A percentile compares a stretch with the other conserved stretches of the same genome.
phyloP scores from a whole-genome alignment of 2,329 filamentous ascomycete species.

The Cryphonectria nitschkei region DNA sequence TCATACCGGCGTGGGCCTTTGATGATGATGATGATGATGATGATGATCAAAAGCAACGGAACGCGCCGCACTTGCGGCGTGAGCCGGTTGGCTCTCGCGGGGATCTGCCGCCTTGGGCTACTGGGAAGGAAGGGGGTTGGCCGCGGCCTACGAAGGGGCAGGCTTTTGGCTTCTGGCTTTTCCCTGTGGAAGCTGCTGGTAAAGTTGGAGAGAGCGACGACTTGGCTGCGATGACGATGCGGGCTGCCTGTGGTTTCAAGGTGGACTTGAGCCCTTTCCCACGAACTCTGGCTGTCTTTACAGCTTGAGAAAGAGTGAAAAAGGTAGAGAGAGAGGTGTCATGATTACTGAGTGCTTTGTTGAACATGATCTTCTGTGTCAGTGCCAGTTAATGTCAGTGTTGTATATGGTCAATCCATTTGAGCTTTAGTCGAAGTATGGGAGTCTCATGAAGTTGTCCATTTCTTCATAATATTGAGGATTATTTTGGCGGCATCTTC shows the following conservation, averaged over 20 bases:
- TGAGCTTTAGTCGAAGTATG: too few relatives aligned
- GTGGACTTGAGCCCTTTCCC: conserved; percentile 18
- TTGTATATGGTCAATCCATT: not conserved
- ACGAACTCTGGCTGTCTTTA: conserved; percentile 10
- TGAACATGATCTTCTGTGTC: not conserved
- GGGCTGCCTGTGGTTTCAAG: not conserved
- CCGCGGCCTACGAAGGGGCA: not conserved
- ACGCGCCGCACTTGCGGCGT: too few relatives aligned
- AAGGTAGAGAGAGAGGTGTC: not conserved
- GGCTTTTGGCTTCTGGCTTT: conserved; percentile 22
- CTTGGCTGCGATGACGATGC: conserved; percentile 12
- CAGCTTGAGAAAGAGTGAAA: too few relatives aligned
- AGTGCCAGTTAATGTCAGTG: not conserved
- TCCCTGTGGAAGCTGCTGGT: conserved; percentile 18
- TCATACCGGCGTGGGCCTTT: not conserved
- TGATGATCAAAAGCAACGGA: not conserved
- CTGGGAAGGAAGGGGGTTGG: not conserved
- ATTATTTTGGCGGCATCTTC: too few relatives aligned
- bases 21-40: too few relatives aligned
- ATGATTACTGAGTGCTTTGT: not conserved
- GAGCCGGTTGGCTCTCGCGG: not conserved
- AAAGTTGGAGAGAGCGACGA: conserved; percentile 13
- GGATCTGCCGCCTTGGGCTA: not conserved
- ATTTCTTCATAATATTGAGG: too few relatives aligned
- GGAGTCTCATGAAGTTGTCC: too few relatives aligned